phyloP scores from a whole-genome alignment of 2,329 filamentous ascomycete species.

The Monilinia vaccinii-corymbosi region DNA sequence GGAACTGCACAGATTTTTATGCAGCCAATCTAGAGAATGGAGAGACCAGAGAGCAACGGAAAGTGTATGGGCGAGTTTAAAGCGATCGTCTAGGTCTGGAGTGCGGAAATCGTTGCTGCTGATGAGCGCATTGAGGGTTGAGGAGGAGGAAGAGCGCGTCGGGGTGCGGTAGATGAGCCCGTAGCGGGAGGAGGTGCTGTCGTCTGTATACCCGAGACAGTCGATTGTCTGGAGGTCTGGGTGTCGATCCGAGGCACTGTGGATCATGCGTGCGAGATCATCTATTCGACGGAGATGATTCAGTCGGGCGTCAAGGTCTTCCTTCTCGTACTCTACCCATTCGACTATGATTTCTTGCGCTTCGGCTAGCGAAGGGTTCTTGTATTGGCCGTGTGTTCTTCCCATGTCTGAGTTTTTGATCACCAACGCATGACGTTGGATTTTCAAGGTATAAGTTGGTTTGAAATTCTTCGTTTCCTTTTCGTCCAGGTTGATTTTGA shows the following conservation, averaged over 20 bases:
- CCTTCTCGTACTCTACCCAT: conserved; percentile 37
- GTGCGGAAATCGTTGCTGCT: conserved; percentile 34
- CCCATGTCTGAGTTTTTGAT: conserved; percentile 18
- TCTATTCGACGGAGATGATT: conserved; percentile 37
- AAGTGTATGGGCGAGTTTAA: conserved; percentile 35
- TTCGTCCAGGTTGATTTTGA: conserved; percentile 39
- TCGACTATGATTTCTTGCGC: conserved; percentile 33
- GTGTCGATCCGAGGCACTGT: conserved; percentile 36
- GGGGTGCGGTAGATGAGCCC: conserved; percentile 37
- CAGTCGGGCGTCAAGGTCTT: conserved; percentile 34
- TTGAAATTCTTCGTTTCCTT: conserved; percentile 34
- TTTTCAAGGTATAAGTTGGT: conserved; percentile 36
- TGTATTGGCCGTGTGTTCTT: conserved; percentile 30
- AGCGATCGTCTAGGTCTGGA: conserved; percentile 37
- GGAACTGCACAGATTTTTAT: conserved; percentile 33
- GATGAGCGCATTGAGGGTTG: conserved; percentile 35
- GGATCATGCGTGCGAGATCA: conserved; percentile 40
- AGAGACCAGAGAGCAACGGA: conserved; percentile 39
- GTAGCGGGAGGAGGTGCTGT: conserved; percentile 32
- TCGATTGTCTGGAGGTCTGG: conserved; percentile 30
- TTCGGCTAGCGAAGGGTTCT: conserved; percentile 27
- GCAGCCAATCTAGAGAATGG: conserved; percentile 46
- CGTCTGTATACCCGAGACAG: conserved; percentile 40
- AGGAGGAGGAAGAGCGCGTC: conserved; percentile 26
- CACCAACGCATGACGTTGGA: conserved; percentile 30